Base-by-base conservation (phyloP, 371 early-diverging fungal species). In the Saksenaea vasiformis region DNA sequence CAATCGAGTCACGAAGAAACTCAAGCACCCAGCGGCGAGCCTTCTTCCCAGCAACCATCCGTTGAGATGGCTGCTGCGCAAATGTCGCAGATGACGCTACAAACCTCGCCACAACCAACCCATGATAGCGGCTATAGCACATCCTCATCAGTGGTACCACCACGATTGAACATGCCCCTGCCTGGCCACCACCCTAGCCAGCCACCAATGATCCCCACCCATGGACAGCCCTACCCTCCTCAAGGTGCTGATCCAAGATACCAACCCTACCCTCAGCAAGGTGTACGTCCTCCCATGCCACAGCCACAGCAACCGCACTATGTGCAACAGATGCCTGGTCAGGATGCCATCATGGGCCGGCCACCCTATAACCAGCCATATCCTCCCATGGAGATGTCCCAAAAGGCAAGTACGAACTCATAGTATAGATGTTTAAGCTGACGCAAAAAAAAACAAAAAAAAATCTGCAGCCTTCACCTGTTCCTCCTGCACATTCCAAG, bases 201-300 rank as follows among this genome's bases (percentile, higher is more conserved):
- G 15, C 70, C 71, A 28, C 67, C 66, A 0, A 31, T 54, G 13
- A 55, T 65, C 14, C 68, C 68, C n/a, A 35, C 71, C 14, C 70
- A 72, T 58, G 62, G 60, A 15, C 72, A 72, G 54, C 62, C 60
- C 3, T 68, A 76, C 39, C 43, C 66, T 47, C 39, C 28, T 15
- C 38, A 36, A 36, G 58, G 39, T 36, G 24, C 24, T n/a, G 28
- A 41, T 13, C 72, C 66, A 22, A 62, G 55, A 61, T 69, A 67
- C 26, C 72, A 73, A 47, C 56, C 53, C 58, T 53, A 65, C 44
- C 66, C 70, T 59, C 64, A 54, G 34, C 68, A 58, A 36, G 54
- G 58, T 67, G 67, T 51, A 13, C 38, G 63, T 43, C 34, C 53
- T 28, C 14, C 24, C 8, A 61, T 44, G 53, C 62, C 62, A 2